A percentile compares a stretch with the other conserved stretches of the same genome.
Evolutionary conservation across 768 basidiomycete genomes (phyloP).

Genomic region (Suillus fuscotomentosus): DNA sequence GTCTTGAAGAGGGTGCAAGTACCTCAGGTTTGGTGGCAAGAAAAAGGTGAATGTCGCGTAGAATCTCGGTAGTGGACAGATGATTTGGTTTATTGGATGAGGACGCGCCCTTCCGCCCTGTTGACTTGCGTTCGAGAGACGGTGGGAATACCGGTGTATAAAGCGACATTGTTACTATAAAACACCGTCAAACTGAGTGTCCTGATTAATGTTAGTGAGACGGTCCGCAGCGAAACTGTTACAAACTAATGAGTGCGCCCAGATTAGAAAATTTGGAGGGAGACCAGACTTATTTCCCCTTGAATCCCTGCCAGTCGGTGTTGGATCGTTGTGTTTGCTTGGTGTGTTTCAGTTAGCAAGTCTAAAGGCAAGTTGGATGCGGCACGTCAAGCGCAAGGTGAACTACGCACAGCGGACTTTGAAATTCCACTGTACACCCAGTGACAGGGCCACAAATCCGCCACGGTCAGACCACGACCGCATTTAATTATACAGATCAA

Average conservation of each 20-base stretch:
- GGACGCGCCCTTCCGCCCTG: conserved; percentile 10
- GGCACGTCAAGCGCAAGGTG: not conserved
- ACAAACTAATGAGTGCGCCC: not conserved
- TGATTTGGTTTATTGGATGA: not conserved
- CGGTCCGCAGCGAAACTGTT: not conserved
- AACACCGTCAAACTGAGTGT: not conserved
- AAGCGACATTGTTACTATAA: conserved; percentile 25
- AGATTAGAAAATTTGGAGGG: not conserved
- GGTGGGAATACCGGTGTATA: conserved; percentile 35
- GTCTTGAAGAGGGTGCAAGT: conserved; percentile 34
- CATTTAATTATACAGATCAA: not conserved
- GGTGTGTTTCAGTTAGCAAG: not conserved
- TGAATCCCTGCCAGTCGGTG: not conserved
- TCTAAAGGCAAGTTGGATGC: not conserved
- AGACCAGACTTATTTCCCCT: not conserved
- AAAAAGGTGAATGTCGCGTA: conserved; percentile 32
- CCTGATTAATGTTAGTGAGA: not conserved
- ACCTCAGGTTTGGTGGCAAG: conserved; percentile 31
- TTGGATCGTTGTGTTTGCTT: not conserved
- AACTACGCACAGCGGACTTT: not conserved
- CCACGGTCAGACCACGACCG: not conserved
- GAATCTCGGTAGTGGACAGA: conserved; percentile 20
- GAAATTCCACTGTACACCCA: not conserved
- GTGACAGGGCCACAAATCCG: not conserved
- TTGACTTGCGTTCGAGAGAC: conserved; percentile 8